phyloP scores from a whole-genome alignment of 208 protist species.

The Trypanosoma caninum region DNA sequence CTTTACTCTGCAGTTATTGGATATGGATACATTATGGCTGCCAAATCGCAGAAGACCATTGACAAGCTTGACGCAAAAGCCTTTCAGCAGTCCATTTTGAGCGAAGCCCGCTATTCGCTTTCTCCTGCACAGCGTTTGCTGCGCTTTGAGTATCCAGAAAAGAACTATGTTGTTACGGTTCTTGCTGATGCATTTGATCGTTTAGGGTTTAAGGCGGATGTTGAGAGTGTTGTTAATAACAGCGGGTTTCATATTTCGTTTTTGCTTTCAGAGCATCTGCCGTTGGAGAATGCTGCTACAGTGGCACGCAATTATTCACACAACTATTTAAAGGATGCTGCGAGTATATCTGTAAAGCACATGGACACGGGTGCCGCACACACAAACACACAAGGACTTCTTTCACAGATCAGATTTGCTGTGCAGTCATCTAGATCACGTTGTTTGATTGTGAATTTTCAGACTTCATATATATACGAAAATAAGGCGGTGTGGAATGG shows the following conservation, averaged over 20 bases:
- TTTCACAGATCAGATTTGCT: constrained; percentile 45
- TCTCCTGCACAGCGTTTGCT: constrained; percentile 43
- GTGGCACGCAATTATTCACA: constrained; percentile 82
- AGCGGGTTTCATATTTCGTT: constrained; percentile 87
- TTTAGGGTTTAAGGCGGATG: constrained; percentile 69
- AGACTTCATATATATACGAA: constrained; percentile 42
- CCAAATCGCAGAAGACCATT: constrained; percentile 71
- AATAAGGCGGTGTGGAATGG: constrained; percentile 77
- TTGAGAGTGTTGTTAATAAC: constrained; percentile 82
- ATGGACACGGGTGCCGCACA: constrained; percentile 49
- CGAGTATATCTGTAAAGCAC: constrained; percentile 55
- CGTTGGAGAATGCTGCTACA: constrained; percentile 58
- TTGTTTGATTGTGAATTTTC: constrained; percentile 79
- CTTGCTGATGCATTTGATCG: constrained; percentile 80
- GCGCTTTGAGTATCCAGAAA: constrained; percentile 84
- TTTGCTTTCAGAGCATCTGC: constrained; percentile 79
- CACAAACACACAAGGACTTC: constrained; percentile 39
- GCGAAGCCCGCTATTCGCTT: constrained; percentile 59
- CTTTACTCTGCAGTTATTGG: constrained; percentile 88
- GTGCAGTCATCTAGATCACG: constrained; percentile 35
- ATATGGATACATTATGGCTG: constrained; percentile 85
- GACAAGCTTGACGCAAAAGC: constrained; percentile 48
- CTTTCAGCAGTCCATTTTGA: constrained; percentile 52
- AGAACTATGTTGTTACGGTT: constrained; percentile 81
- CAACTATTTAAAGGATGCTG: constrained; percentile 61